A percentile compares a stretch with the other conserved stretches of the same genome.
phyloP scores from a whole-genome alignment of 768 basidiomycete genomes.

The Mycena epipterygia region DNA sequence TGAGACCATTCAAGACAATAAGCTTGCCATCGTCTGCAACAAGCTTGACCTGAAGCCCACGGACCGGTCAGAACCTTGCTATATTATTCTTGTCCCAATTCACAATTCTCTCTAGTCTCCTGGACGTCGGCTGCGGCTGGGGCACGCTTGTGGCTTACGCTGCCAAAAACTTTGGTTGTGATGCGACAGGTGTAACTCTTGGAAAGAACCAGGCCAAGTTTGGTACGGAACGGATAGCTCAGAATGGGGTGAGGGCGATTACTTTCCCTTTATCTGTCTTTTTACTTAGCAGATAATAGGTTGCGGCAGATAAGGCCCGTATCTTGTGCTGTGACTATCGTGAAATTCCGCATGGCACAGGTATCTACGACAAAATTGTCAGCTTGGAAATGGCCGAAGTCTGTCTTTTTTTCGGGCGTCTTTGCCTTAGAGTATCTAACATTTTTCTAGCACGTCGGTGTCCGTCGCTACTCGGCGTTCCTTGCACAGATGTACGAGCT shows the following conservation, averaged over 20 bases:
- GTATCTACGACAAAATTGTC: constrained; percentile 94
- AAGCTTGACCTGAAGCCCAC: constrained; percentile 91
- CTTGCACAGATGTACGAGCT: constrained; percentile 93
- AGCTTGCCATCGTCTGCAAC: constrained; percentile 94
- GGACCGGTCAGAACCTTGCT: constrained; percentile 66
- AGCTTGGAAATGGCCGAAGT: constrained; percentile 99
- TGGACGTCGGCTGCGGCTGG: constrained; percentile 96
- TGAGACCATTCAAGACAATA: constrained; percentile 98
- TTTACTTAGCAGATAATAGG: constrained; percentile 38
- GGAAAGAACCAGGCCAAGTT: constrained; percentile 93
- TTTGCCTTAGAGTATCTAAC: background rate
- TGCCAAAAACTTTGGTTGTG: constrained; percentile 96
- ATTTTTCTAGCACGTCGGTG: constrained; percentile 86
- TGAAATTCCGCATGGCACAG: constrained; percentile 82
- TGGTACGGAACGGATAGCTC: constrained; percentile 87
- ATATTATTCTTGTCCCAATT: background rate
- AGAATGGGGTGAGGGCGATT: constrained; percentile 72
- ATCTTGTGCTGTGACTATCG: constrained; percentile 96
- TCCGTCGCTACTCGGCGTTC: constrained; percentile 92
- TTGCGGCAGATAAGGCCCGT: constrained; percentile 79
- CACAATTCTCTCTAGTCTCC: constrained; percentile 57
- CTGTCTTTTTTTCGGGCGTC: constrained; percentile 30
- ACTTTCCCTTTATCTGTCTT: background rate
- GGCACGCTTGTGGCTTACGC: constrained; percentile 96
- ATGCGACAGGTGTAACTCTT: constrained; percentile 96